Conservation (phyloP, 192 early-diverging fungal species). For the Mycoemilia scoparia region DNA sequence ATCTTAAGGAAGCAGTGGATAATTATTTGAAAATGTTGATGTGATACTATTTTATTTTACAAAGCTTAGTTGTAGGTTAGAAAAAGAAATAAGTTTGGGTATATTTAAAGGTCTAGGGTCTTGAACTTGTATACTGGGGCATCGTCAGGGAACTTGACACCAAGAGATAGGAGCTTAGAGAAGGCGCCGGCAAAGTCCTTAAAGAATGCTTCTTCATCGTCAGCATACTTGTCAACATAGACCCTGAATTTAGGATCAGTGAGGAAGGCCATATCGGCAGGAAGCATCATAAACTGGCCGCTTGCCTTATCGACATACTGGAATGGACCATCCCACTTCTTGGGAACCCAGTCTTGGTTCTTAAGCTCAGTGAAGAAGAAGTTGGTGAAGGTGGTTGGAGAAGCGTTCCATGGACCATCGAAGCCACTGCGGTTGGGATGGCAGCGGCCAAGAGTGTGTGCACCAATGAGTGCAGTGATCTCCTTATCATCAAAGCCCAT, state of each 20-base stretch:
- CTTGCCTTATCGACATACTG: conserved; percentile 75
- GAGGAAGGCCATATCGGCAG: conserved; percentile 45
- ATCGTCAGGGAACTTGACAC: conserved; percentile 50
- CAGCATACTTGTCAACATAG: conserved; percentile 73
- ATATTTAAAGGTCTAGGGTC: no score
- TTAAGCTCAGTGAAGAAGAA: conserved; percentile 67
- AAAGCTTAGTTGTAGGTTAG: no score
- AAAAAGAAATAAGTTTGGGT: no score
- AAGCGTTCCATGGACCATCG: conserved; percentile 77
- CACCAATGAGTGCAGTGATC: conserved; percentile 65
- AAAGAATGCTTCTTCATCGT: conserved; percentile 73
- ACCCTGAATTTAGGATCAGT: conserved; percentile 49
- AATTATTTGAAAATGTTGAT: no score
- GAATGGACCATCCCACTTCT: conserved; percentile 62
- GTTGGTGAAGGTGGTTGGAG: conserved; percentile 81
- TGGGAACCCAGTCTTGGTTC: conserved; percentile 61
- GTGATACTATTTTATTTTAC: no score
- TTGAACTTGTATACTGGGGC: conserved; percentile 50
- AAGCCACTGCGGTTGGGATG: conserved; percentile 56
- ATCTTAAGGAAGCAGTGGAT: no score
- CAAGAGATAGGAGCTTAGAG: conserved; percentile 73
- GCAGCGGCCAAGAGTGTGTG: conserved; percentile 61
- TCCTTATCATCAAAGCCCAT: conserved; percentile 68
- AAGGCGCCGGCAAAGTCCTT: conserved; percentile 75
- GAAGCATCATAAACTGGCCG: conserved; percentile 48